Conservation (phyloP, 2,329 filamentous ascomycete species). For the Sarocladium oryzae region DNA sequence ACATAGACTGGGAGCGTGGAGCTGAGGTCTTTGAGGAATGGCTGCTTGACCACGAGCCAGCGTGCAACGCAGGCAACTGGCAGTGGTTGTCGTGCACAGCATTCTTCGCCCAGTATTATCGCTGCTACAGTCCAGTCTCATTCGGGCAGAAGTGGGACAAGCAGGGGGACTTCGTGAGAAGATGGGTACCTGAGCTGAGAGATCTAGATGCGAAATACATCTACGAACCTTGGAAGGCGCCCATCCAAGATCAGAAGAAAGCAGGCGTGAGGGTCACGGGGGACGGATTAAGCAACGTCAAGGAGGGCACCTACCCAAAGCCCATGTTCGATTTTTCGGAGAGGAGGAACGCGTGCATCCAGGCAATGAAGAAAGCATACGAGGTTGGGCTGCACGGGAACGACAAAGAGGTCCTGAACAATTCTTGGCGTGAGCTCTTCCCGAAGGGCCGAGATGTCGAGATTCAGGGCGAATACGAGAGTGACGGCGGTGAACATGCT, state of each 20-base stretch:
- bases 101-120: conserved; percentile 67
- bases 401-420: conserved; percentile 54
- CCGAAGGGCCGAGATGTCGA: conserved; percentile 15
- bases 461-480: conserved; percentile 6
- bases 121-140: conserved; percentile 62
- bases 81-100: conserved; percentile 72
- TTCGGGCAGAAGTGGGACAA: conserved; percentile 75
- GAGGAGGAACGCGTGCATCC: conserved; percentile 55
- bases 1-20: conserved; percentile 72
- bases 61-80: conserved; percentile 72
- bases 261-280: conserved; percentile 58
- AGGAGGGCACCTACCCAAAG: conserved; percentile 56
- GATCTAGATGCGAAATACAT: conserved; percentile 61
- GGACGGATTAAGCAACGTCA: conserved; percentile 35
- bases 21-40: conserved; percentile 73
- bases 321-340: conserved; percentile 72
- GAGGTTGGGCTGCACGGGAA: conserved; percentile 57
- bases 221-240: conserved; percentile 74
- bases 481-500: conserved; percentile 3
- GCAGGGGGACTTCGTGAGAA: conserved; percentile 55
- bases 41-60: conserved; percentile 67
- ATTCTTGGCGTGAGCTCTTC: conserved; percentile 46
- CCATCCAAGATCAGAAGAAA: conserved; percentile 59
- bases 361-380: conserved; percentile 67
- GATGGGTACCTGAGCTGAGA: conserved; percentile 61